Percentiles rank a stretch among this genome's conserved stretches.
Evolutionary conservation across 192 early-diverging fungal species (phyloP).

Genomic region (Linnemannia exigua): DNA sequence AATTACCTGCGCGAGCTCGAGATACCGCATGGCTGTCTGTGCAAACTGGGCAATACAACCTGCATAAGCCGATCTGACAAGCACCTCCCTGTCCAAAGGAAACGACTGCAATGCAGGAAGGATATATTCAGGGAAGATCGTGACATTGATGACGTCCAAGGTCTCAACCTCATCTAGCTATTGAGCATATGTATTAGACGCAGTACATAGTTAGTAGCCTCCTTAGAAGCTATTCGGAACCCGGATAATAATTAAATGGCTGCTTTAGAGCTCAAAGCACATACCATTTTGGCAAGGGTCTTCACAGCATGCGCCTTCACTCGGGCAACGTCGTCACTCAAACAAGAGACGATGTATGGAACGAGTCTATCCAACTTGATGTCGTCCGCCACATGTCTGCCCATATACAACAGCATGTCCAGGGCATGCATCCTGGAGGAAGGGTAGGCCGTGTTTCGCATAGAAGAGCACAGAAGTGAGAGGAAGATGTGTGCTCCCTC

Average conservation of each 20-base stretch:
- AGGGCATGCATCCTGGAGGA: conserved; percentile 78
- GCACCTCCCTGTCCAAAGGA: conserved; percentile 76
- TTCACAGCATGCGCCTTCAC: conserved; percentile 76
- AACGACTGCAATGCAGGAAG: conserved; percentile 82
- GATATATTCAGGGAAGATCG: conserved; percentile 93
- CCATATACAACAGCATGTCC: conserved; percentile 80
- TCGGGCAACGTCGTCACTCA: conserved; percentile 73
- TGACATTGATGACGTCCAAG: conserved; percentile 85
- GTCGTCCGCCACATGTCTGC: conserved; percentile 76
- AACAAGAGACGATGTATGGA: conserved; percentile 80
- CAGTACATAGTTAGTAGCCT: not conserved
- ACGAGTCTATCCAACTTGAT: conserved; percentile 81
- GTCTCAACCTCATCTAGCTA: conserved; percentile 82
- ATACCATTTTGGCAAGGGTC: conserved; percentile 79
- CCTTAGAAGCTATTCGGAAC: too few relatives aligned
- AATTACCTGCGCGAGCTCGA: conserved; percentile 80
- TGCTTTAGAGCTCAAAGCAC: not conserved
- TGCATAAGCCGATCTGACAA: conserved; percentile 88
- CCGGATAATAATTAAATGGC: not conserved
- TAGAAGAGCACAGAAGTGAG: conserved; percentile 74
- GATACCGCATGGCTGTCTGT: conserved; percentile 80
- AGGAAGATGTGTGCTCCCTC: conserved; percentile 81
- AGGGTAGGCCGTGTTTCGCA: conserved; percentile 80
- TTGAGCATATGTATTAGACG: not conserved
- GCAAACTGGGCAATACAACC: conserved; percentile 84